These are phyloP conservation scores for Exophiala oligosperma DNA, from an alignment of 2,329 filamentous ascomycete species.

Conservation along the genomic window DNA sequence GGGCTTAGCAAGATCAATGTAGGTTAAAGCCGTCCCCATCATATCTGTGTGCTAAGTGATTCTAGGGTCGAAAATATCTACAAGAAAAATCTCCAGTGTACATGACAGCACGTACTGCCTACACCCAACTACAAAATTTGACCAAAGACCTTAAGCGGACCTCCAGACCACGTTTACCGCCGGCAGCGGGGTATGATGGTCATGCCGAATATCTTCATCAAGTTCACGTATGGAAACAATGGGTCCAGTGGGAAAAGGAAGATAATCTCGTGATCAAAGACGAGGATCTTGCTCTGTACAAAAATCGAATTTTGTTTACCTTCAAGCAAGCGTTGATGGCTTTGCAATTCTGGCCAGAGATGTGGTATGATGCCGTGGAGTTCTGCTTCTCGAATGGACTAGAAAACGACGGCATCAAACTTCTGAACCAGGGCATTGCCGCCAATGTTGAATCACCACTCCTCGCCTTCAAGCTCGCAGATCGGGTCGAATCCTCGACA, in stretches of 20 bases:
- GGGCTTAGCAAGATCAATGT: conserved; percentile 88
- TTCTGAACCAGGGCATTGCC: conserved; percentile 77
- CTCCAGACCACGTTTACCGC: conserved; percentile 78
- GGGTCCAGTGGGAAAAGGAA: conserved; percentile 93
- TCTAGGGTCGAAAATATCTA: conserved; percentile 87
- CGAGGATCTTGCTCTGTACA: conserved; percentile 74
- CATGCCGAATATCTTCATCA: conserved; percentile 81
- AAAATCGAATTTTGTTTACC: conserved; percentile 78
- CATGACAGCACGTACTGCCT: conserved; percentile 92
- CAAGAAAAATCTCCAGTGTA: conserved; percentile 91
- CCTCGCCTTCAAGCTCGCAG: conserved; percentile 83
- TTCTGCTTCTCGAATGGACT: conserved; percentile 84
- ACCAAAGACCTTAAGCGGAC: conserved; percentile 73
- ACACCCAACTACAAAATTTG: conserved; percentile 86
- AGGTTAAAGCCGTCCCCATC: conserved; percentile 36
- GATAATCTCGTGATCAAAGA: conserved; percentile 84
- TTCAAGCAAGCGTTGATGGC: conserved; percentile 95
- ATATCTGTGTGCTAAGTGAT: conserved; percentile 14
- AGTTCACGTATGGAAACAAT: conserved; percentile 85
- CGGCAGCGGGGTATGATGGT: conserved; percentile 81
- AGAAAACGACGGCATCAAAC: conserved; percentile 70
- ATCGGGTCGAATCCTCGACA: conserved; percentile 78
- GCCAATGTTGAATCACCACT: conserved; percentile 94
- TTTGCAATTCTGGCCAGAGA: conserved; percentile 88
- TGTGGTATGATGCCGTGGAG: conserved; percentile 93